Base-by-base conservation (phyloP, 306 rosid species). In the Gleditsia sinensis region DNA sequence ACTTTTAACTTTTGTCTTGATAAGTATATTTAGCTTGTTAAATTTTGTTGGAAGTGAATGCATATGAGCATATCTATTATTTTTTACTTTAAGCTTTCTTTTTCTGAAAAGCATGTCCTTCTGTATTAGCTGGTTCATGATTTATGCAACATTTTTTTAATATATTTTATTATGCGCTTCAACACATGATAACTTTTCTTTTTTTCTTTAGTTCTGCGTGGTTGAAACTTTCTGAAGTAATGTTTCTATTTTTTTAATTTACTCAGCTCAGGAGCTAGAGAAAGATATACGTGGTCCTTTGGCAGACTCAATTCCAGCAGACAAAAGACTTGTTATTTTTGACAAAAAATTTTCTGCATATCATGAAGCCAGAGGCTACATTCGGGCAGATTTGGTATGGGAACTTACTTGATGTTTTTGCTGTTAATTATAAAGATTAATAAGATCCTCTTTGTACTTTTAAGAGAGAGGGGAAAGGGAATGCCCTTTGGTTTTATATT, bases 211-310 rank as follows among this genome's bases (percentile, higher is more conserved):
- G 6, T 64, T 65, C 9, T 12, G 42, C 72, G 39, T 73, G 27
- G 42, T 54, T 54, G 42, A 17, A 71, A 33, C 60, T 61, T 27
- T 62, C 75, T 61, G 45, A 61, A 76, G 33, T 75, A 58, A 80
- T 75, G 40, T 20, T 60, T 67, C 66, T 84, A 60, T 79, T 20
- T 79, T 59, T 68, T 57, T 81, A 75, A 73, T 45, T 71, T 82
- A 65, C 84, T 83, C 97, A 94, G 99, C 97, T 81, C 96, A 90
- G 81, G 99, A 94, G 71, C 85, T 94, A 87, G 99, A 94, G 83
- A 92, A 88, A 86, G 97, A 94, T 69, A 39, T 90, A 83, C 89
- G 80, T 49, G 90, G 91, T 70, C 82, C 93, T 59, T 77, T 51
- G 50, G 87, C 92, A 58, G 96, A 86, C 75, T 88, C 96, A 63